Conservation (phyloP, 768 basidiomycete species). For the Boletus insuetus region DNA sequence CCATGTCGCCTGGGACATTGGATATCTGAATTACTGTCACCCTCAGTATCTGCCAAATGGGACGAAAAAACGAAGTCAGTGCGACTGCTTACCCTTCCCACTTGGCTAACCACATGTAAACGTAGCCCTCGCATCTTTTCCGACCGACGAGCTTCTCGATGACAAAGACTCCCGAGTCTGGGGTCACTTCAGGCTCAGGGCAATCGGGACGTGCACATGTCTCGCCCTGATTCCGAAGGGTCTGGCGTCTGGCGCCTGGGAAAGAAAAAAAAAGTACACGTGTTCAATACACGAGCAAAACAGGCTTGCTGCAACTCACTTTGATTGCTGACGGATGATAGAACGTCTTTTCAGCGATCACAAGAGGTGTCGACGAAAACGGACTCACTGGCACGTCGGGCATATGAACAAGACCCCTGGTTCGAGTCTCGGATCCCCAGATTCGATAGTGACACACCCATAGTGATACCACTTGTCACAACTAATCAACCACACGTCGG, state of each 20-base stretch:
- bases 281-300: neutral
- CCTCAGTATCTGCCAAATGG: neutral
- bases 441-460: conserved; percentile 44
- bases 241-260: conserved; percentile 17
- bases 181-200: conserved; percentile 7
- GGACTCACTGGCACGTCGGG: conserved; percentile 39
- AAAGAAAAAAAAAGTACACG: neutral
- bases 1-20: conserved; percentile 29
- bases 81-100: conserved; percentile 30
- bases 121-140: conserved; percentile 10
- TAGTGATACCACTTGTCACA: conserved; percentile 51
- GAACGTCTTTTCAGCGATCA: neutral
- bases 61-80: neutral
- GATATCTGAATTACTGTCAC: conserved; percentile 13
- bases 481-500: conserved; percentile 18
- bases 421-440: conserved; percentile 37
- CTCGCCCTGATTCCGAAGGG: conserved; percentile 3
- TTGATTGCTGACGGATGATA: conserved; percentile 4
- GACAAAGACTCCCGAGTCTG: conserved; percentile 16
- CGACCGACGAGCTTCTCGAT: conserved; percentile 31
- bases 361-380: neutral
- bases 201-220: conserved; percentile 29
- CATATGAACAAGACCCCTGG: conserved; percentile 36
- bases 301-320: neutral
- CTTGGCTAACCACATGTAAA: conserved; percentile 29